A percentile compares a stretch with the other conserved stretches of the same genome.
Evolutionary conservation across 1,284 basidiomycete genomes (phyloP).

Genomic region (Ganoderma multipileum): DNA sequence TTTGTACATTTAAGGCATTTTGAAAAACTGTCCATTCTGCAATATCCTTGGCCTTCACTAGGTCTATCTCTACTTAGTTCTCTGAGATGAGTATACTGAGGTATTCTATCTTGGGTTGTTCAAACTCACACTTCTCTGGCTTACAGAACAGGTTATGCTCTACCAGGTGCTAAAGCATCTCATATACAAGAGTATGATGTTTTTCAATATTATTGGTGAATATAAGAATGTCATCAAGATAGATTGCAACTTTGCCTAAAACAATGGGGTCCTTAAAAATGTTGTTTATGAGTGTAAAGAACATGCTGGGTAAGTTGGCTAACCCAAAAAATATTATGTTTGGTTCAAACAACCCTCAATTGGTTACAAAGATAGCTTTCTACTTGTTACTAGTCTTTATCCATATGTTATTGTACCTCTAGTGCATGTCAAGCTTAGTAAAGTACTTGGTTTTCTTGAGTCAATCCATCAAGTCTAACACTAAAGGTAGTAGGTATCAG

Average conservation of each 20-base stretch:
- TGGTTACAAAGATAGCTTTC: no score
- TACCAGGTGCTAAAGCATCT: not conserved
- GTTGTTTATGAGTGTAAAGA: constrained; percentile 11
- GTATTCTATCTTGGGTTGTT: constrained; percentile 7
- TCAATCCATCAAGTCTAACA: constrained; percentile 1
- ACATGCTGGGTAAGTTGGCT: constrained; percentile 6
- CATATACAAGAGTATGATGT: not conserved
- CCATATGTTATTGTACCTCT: constrained; percentile 16
- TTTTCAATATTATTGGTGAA: not conserved
- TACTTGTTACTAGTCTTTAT: constrained; percentile 14
- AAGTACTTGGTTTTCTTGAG: constrained; percentile 1
- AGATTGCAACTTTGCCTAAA: not conserved
- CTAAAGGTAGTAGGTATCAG: constrained; percentile 13
- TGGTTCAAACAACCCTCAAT: constrained; percentile 1
- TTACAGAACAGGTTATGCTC: constrained; percentile 2
- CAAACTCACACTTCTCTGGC: not conserved
- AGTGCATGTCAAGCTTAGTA: constrained; percentile 12
- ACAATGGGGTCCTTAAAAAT: constrained; percentile 10
- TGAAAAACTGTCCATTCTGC: no score
- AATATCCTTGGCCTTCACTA: no score
- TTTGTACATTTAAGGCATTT: no score
- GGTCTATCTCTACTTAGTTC: no score
- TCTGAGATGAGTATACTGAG: constrained; percentile 23
- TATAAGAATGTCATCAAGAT: constrained; percentile 17
- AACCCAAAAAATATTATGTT: constrained; percentile 12